A percentile compares a stretch with the other conserved stretches of the same genome.
Conservation (phyloP, 2,329 filamentous ascomycete species). For the Akanthomyces uredinophilus region DNA sequence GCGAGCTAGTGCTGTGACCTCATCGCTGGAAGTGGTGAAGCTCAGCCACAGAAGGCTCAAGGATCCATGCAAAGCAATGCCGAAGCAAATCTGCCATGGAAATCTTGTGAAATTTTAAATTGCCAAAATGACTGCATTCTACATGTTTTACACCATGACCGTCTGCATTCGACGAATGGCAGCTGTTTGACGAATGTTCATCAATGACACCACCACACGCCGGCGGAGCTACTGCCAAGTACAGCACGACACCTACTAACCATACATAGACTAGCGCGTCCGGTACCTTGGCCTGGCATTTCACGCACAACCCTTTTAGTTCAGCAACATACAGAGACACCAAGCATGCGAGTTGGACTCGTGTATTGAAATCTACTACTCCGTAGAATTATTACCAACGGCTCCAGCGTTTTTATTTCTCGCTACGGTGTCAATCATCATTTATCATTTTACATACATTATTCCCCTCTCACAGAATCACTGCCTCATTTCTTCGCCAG, state of each 20-base stretch:
- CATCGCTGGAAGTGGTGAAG: neutral
- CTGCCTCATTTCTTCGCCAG: constrained; percentile 29
- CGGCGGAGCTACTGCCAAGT: neutral
- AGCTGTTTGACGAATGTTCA: neutral
- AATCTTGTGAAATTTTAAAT: too few species aligned
- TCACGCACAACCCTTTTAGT: too few species aligned
- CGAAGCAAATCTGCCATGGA: neutral
- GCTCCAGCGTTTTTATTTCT: too few species aligned
- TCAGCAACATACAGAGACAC: too few species aligned
- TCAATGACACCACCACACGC: neutral
- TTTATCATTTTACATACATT: neutral
- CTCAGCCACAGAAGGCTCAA: neutral
- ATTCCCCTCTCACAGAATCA: neutral
- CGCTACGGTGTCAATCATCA: too few species aligned
- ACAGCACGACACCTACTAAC: neutral
- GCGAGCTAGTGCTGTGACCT: neutral
- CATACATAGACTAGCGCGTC: neutral
- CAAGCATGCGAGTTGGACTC: too few species aligned
- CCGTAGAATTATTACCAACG: too few species aligned
- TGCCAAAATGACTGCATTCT: neutral
- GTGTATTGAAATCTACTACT: too few species aligned
- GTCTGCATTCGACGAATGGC: neutral
- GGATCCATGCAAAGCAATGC: neutral
- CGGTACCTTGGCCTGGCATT: too few species aligned
- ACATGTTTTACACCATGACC: neutral